Evolutionary conservation across 1,284 basidiomycete species (phyloP).

Genomic region (Cutaneotrichosporon daszewskae): DNA sequence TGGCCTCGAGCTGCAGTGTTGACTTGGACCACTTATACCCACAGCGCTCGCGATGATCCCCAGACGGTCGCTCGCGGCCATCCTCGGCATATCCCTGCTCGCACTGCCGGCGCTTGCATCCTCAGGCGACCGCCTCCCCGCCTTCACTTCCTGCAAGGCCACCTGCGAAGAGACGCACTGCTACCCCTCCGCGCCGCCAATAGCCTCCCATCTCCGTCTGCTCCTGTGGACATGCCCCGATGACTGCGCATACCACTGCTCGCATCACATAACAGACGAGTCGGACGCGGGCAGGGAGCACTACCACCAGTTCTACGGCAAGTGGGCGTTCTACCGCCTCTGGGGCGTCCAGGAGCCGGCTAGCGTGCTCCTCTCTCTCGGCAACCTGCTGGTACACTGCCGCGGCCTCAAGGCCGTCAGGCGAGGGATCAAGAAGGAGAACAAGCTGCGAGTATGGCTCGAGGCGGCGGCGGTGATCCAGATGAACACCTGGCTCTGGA

Average conservation of each 20-base stretch:
- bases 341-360: conserved; percentile 89
- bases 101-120: conserved; percentile 44
- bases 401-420: conserved; percentile 55
- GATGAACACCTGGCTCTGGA: conserved; percentile 91
- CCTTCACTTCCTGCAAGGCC: conserved; percentile 56
- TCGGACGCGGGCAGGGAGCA: conserved; percentile 44
- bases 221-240: conserved; percentile 68
- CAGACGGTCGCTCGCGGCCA: not conserved
- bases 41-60: too few species aligned
- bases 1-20: too few species aligned
- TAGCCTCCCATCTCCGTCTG: conserved; percentile 54
- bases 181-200: conserved; percentile 42
- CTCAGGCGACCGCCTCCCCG: conserved; percentile 57
- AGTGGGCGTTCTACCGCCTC: conserved; percentile 90
- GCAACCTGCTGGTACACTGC: conserved; percentile 72
- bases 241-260: conserved; percentile 85
- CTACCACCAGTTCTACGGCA: conserved; percentile 83
- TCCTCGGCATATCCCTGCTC: conserved; percentile 6
- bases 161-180: conserved; percentile 38
- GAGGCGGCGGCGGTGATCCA: conserved; percentile 64
- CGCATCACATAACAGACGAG: conserved; percentile 70
- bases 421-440: conserved; percentile 47
- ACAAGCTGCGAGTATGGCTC: conserved; percentile 70
- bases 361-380: conserved; percentile 78
- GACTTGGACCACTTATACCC: too few species aligned